Evolutionary conservation across 2,329 filamentous ascomycete genomes (phyloP), one percentile per base, ranked within the genome.

Genomic region (Paramyrothecium sp.): DNA sequence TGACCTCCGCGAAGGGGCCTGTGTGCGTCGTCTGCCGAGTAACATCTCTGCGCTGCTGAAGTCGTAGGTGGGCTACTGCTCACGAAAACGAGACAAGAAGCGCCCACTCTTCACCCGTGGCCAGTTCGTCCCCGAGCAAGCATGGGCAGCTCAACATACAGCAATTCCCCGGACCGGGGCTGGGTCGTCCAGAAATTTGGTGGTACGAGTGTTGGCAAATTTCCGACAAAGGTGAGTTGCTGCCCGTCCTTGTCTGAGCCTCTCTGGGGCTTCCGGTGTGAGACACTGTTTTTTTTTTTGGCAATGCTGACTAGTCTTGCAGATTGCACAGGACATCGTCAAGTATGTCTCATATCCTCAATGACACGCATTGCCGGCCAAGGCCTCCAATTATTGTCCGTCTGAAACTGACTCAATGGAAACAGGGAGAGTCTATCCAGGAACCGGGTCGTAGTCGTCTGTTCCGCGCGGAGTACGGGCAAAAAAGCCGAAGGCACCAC

Each of bases 151-250:
- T 68, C 68, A 17, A 64, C 66, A 46, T 61, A 69, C 58, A 67
- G 61, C 62, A 78, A 78, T 63, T 65, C 70, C 52, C 67, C 71
- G 55, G 65, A 67, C 51, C 77, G 79, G 62, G 81, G 81, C 64
- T 97, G 92, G 93, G 82, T 96, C 30, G 90, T 97, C 53, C 92
- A 97, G 73, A 97, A 97, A 75, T 97, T 96, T 73, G 93, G 93
- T 61, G 94, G 94, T 54, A 99, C 94, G 54, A 96, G 91, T 70
- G 90, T 98, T 54, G 95, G 94, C 66, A 98, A 98, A 77, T 97
- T 96, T 68, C 89, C 93, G 54, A 83, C 85, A 65, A 89, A 89
- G 75, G 81, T 83, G 69, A 58, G 76, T 74, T 13, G 33, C 26
- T 26, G 21, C 44, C 26, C 12, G 30, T 44, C 51, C 30, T 21